Evolutionary conservation across 2,329 filamentous ascomycete genomes (phyloP).

Genomic region (Colletotrichum sp.): DNA sequence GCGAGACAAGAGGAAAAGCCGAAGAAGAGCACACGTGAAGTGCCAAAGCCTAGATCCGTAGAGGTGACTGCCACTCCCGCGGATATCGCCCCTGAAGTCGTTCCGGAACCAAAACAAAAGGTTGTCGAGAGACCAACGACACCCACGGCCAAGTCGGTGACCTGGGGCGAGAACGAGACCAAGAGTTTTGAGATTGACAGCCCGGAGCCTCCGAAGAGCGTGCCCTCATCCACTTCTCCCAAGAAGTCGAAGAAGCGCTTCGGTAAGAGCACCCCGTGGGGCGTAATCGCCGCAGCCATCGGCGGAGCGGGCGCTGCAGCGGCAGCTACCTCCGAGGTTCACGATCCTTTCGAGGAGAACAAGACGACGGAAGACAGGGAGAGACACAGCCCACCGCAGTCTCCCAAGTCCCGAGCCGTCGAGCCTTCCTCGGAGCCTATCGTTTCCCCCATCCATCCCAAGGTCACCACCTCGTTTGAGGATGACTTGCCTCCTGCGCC

Average conservation of each 20-base stretch:
- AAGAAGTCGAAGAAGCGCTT: constrained; percentile 32
- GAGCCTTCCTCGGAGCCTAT: constrained; percentile 3
- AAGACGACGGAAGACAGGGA: constrained; percentile 20
- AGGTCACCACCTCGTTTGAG: constrained; percentile 32
- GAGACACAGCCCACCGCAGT: constrained; percentile 12
- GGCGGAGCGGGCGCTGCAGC: constrained; percentile 42
- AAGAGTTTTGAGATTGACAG: constrained; percentile 68
- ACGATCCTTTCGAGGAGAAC: constrained; percentile 10
- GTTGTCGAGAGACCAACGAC: constrained; percentile 45
- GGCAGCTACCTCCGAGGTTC: constrained; percentile 29
- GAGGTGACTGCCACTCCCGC: constrained; percentile 15
- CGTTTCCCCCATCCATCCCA: neutral
- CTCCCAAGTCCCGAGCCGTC: constrained; percentile 24
- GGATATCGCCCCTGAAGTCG: constrained; percentile 36
- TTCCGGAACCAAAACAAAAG: constrained; percentile 46
- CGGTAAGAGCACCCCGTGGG: constrained; percentile 54
- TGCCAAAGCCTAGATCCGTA: neutral
- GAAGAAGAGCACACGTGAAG: constrained; percentile 16
- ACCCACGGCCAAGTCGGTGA: constrained; percentile 62
- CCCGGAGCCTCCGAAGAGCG: constrained; percentile 47
- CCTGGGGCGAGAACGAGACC: constrained; percentile 69
- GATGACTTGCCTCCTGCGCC: constrained; percentile 53
- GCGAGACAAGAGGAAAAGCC: constrained; percentile 2
- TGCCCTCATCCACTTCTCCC: constrained; percentile 29
- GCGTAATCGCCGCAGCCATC: constrained; percentile 55